Base-by-base conservation (phyloP, 1,284 basidiomycete genomes). In the Malassezia yamatoensis region DNA sequence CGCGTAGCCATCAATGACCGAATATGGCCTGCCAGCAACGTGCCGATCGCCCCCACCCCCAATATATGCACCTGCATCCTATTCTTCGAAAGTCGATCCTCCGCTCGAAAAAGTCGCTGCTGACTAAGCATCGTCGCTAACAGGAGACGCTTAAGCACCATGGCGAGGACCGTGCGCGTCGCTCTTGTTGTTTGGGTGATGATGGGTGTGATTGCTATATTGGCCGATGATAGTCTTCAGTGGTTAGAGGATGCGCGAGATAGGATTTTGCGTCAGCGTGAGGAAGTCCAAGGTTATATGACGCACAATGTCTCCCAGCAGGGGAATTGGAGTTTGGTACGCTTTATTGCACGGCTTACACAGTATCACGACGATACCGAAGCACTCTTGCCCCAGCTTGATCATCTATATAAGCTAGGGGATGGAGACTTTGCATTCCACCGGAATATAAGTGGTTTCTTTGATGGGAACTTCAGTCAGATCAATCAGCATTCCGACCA, bases 11-110 rank as follows among this genome's bases (percentile, higher is more conserved):
- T 53, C 42, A 45, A 46, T 39, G 47, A 50, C 50, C 36, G 51
- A 37, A 72, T 53, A 43, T 74, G 72, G 47, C 68, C 65, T 16
- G 68, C 69, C 24, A 74, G 55, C 20, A 74, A 61, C 15, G 69
- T 62, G 48, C 72, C 72, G 35, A 72, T 64, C 34, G 67, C 62
- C 36, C 72, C 72, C 8, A 72, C 66, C 43, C 72, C 72, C 4
- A 72, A 54, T 46, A 74, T 62, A 53, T 74, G 72, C 50, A 70
- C 69, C 11, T 68, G 63, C 72, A 74, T 74, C 35, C n/a, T 34
- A 11, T 16, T 12, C 33, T 21, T 21, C n/a, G n/a, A 41, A 24
- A 13, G 36, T 20, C 3, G 41, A 24, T 15, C 41, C 24, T 29
- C 24, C 16, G 16, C 16, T 20, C 41, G 39, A 41, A 41, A 21